These are phyloP conservation scores for Curvularia verruculosa DNA, from an alignment of 2,329 filamentous ascomycete genomes.

Conservation along the genomic window DNA sequence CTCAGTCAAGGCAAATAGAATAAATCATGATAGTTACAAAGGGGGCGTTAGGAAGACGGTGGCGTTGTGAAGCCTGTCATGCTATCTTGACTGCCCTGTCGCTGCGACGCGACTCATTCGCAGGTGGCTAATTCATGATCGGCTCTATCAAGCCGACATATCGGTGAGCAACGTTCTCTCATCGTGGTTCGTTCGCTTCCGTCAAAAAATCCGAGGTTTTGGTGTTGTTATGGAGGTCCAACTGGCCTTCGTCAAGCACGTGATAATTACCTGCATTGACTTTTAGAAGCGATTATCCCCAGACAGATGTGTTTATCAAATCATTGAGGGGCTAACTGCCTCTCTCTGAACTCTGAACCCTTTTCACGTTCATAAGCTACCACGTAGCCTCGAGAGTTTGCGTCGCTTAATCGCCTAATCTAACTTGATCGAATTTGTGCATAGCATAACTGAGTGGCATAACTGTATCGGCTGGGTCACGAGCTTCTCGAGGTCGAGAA, in stretches of 20 bases:
- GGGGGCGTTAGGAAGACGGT: conserved; percentile 9
- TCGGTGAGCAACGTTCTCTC: neutral
- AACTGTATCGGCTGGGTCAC: neutral
- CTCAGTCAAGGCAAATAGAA: conserved; percentile 12
- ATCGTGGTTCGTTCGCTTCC: neutral
- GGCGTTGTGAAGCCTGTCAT: conserved; percentile 19
- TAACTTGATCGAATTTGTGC: neutral
- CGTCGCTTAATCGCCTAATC: neutral
- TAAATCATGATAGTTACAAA: conserved; percentile 18
- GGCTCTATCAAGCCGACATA: neutral
- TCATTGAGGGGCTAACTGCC: neutral
- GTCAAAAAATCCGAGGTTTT: neutral
- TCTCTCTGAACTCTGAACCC: neutral
- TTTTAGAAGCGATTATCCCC: neutral
- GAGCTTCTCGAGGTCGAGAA: neutral
- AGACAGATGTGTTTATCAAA: neutral
- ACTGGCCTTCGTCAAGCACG: neutral
- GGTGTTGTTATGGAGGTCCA: neutral
- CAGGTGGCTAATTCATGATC: conserved; percentile 3
- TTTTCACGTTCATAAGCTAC: neutral
- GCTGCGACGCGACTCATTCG: conserved; percentile 6
- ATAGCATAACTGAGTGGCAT: neutral
- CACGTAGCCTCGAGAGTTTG: neutral
- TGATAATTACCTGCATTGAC: neutral
- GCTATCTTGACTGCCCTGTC: conserved; percentile 9